Evolutionary conservation across 164 flowering plant genomes (phyloP).

Genomic region (Vitis labrusca): DNA sequence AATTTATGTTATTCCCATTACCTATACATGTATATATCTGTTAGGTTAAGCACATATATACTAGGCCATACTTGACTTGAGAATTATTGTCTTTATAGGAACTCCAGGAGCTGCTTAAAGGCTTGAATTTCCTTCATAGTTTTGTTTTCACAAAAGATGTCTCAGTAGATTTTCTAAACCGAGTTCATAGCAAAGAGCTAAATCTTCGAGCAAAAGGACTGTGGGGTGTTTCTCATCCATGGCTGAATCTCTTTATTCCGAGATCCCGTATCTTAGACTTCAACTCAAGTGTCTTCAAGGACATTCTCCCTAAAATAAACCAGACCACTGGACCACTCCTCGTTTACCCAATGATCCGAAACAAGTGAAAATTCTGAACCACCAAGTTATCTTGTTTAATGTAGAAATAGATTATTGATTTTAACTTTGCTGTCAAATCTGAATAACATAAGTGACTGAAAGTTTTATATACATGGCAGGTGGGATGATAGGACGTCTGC

Average conservation of each 20-base stretch:
- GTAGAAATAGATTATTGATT: too few relatives aligned
- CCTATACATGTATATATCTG: neutral
- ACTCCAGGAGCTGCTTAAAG: conserved; percentile 36
- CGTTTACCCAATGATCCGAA: conserved; percentile 60
- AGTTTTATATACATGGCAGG: conserved; percentile 34
- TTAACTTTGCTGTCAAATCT: too few relatives aligned
- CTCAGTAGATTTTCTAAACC: conserved; percentile 54
- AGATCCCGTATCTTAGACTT: conserved; percentile 60
- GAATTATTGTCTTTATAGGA: conserved; percentile 39
- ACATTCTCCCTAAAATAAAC: conserved; percentile 42
- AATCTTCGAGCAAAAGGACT: conserved; percentile 54
- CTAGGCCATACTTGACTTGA: too few relatives aligned
- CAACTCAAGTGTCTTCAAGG: conserved; percentile 49
- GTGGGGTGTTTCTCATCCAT: conserved; percentile 94
- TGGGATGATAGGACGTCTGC: conserved; percentile 81
- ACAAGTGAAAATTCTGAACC: conserved; percentile 40
- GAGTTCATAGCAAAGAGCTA: conserved; percentile 61
- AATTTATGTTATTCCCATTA: neutral
- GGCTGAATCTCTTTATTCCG: conserved; percentile 82
- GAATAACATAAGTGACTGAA: neutral
- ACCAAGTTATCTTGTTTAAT: neutral
- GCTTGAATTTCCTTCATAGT: conserved; percentile 41
- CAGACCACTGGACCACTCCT: conserved; percentile 53
- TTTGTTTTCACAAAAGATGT: conserved; percentile 55
- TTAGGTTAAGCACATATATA: too few relatives aligned